Evolutionary conservation across 2,329 filamentous ascomycete genomes (phyloP).

Genomic region (Dichotomopilus funicola): DNA sequence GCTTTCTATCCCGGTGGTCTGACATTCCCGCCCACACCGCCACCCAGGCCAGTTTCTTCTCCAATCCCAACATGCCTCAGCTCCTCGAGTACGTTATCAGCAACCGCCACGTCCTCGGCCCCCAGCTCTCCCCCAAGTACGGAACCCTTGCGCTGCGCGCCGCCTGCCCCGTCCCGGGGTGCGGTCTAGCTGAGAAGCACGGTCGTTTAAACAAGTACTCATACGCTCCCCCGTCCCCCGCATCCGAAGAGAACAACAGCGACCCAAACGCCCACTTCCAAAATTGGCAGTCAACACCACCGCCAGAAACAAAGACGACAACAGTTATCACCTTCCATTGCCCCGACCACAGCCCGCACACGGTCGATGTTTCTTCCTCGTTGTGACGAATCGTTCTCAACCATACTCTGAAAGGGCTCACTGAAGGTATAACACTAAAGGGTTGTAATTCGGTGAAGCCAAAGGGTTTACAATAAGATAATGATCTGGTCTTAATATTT

Average conservation of each 20-base stretch:
- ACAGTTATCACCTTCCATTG: constrained; percentile 5
- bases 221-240: not conserved
- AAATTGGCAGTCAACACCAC: not conserved
- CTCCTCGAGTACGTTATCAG: not conserved
- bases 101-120: not conserved
- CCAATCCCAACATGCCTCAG: not conserved
- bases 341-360: constrained; percentile 3
- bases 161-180: constrained; percentile 4
- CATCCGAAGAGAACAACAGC: not conserved
- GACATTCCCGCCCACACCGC: not conserved
- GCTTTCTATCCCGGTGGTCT: constrained; percentile 5
- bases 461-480: too few species aligned
- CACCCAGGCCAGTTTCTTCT: constrained; percentile 9
- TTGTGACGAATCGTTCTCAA: too few species aligned
- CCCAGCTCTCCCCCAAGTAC: constrained; percentile 8
- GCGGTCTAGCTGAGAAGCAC: constrained; percentile 8
- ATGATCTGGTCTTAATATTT: too few species aligned
- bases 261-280: not conserved
- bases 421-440: too few species aligned
- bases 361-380: not conserved
- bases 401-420: too few species aligned
- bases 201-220: constrained; percentile 4
- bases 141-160: constrained; percentile 4
- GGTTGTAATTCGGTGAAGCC: too few species aligned
- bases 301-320: not conserved